Base-by-base conservation (phyloP, 768 basidiomycete species). In the Collybia sp. region DNA sequence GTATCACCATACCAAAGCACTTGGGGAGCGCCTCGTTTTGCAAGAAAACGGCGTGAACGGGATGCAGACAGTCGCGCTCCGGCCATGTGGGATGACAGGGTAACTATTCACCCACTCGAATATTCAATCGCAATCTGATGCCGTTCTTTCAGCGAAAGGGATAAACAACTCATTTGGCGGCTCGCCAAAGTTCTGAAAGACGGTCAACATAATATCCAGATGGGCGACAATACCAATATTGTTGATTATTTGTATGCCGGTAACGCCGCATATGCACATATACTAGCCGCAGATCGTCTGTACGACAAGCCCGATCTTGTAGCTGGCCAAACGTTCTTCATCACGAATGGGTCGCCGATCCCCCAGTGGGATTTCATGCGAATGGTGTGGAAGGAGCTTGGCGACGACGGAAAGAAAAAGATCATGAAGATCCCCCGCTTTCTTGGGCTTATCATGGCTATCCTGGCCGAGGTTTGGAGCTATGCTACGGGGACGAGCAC, bases 111-210 rank as follows among this genome's bases (percentile, higher is more conserved):
- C 25, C 25, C 8, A 25, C 8, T 25, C 8, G 25, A 25, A 25
- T 8, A 25, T 25, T 25, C 25, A n/a, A 25, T 25, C 25, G 8
- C 25, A 8, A 25, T 25, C n/a, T 43, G 78, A 52, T 10, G 16
- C 8, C n/a, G 44, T 43, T 17, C 25, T 33, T 39, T 9, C 54
- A 85, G 83, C 1, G 83, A 85, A 3, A 82, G 87, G 8, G 88
- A 89, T 54, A 72, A 79, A 5, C 86, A 88, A 50, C 66, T 76
- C 52, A 73, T 87, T 48, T 67, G 69, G 1, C 80, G 80, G 8
- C 67, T 86, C 38, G 73, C 76, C 54, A 65, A 76, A 30, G 84
- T 76, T 2, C 74, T 82, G 61, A 41, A 46, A 10, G 54, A 53
- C 12, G 50, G 50, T 5, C 54, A 53, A 37, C 53, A 55, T 4